Evolutionary conservation across 371 early-diverging fungal genomes (phyloP), one percentile per base, ranked within the genome.

Genomic region (Cokeromyces recurvatus): DNA sequence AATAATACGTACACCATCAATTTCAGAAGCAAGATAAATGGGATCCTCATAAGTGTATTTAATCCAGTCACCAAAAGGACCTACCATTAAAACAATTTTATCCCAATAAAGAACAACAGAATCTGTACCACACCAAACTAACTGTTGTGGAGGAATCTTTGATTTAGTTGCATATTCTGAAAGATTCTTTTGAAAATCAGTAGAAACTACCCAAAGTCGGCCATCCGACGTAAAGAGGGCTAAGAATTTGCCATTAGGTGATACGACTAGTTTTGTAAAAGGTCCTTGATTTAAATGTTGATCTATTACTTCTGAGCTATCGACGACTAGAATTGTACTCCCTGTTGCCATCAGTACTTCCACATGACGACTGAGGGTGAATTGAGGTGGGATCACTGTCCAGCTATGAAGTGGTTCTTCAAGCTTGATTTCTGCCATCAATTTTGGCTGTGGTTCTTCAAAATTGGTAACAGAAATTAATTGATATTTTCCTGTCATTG

Each of bases 121-220:
- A 57, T 98, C 98, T 15, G 83, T 87, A n/a, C 97, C 96, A 63
- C 98, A 96, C 97, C 96, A 95, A 1, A 86, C 86, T 19, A 94
- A 64, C 44, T 90, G 89, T n/a, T 82, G 64, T 7, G 92, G 91
- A 1, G 86, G 75, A 15, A 77, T 67, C 36, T 69, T 71, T 4
- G 85, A 85, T 45, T 77, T 66, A 0, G 89, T 89, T 12, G 81
- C 57, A 46, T 88, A 87, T 58, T 95, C 95, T 0, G 95, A 91
- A 12, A 92, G 71, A 38, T 86, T 91, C 53, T 89, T 86, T 66
- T 92, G 89, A 58, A 98, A 98, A 64, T 98, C 95, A 9, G 91
- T 81, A 1, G 98, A 93, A 0, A 95, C 91, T 0, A 98, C 95
- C 85, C 87, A 89, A n/a, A 97, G 59, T 43, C 85, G 79, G 11